phyloP scores from a whole-genome alignment of 2,329 filamentous ascomycete genomes.

The Chaetomium sp. region DNA sequence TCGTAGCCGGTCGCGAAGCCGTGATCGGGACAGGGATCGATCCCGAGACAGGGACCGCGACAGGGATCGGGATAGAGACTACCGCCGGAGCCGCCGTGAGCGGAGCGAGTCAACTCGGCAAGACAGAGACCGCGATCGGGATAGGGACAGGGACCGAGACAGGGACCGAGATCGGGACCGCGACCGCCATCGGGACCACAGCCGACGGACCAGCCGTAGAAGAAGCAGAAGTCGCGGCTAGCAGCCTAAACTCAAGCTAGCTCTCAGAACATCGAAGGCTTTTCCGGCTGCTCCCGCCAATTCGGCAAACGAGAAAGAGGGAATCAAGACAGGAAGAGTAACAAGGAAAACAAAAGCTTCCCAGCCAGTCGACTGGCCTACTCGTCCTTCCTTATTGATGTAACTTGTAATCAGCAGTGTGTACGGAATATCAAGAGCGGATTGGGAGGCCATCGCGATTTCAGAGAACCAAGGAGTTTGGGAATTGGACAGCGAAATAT shows the following conservation, averaged over 20 bases:
- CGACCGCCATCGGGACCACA: slow-evolving; percentile 25
- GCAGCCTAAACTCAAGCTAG: not conserved
- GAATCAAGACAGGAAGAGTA: too few species aligned
- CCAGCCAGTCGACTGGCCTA: too few species aligned
- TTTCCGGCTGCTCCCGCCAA: too few species aligned
- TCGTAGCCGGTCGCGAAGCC: slow-evolving; percentile 6
- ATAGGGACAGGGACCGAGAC: slow-evolving; percentile 17
- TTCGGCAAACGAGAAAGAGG: too few species aligned
- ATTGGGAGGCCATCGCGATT: too few species aligned
- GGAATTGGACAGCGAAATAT: too few species aligned
- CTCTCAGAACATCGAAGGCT: too few species aligned
- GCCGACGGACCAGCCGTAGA: slow-evolving; percentile 27
- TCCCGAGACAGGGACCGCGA: slow-evolving; percentile 7
- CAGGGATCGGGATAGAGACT: slow-evolving; percentile 14
- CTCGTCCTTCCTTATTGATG: too few species aligned
- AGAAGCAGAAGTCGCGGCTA: slow-evolving; percentile 27
- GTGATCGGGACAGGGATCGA: slow-evolving; percentile 5
- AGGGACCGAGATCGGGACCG: slow-evolving; percentile 3
- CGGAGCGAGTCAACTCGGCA: slow-evolving; percentile 21
- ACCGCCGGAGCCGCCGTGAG: slow-evolving; percentile 10
- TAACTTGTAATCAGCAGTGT: too few species aligned
- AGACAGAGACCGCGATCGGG: slow-evolving; percentile 10
- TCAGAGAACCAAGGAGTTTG: too few species aligned
- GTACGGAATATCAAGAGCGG: too few species aligned
- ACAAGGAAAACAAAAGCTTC: too few species aligned